A percentile compares a stretch with the other conserved stretches of the same genome.
These are phyloP conservation scores for Aspergillus vadensis DNA, from an alignment of 2,329 filamentous ascomycete genomes.

Conservation along the genomic window DNA sequence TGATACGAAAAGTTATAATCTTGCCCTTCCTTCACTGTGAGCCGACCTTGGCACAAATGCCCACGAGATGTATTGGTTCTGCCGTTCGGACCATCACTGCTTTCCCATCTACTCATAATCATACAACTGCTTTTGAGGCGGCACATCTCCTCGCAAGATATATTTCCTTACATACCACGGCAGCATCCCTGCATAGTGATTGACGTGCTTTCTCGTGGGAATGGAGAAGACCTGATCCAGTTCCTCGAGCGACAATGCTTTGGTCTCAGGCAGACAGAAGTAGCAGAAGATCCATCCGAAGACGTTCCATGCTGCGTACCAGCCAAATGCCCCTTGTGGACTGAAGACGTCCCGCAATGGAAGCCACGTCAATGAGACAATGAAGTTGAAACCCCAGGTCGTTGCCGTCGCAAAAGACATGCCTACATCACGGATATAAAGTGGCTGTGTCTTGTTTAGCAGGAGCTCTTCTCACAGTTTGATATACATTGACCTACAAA, in stretches of 20 bases:
- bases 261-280: conserved; percentile 43
- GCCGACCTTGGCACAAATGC: no score
- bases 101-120: conserved; percentile 22
- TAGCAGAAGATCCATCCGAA: conserved; percentile 44
- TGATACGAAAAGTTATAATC: no score
- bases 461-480: background rate
- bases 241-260: conserved; percentile 43
- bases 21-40: no score
- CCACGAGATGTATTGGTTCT: no score
- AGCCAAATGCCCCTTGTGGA: conserved; percentile 56
- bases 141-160: conserved; percentile 28
- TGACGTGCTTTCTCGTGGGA: conserved; percentile 42
- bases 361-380: conserved; percentile 58
- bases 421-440: conserved; percentile 63
- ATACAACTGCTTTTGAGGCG: conserved; percentile 31
- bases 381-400: conserved; percentile 60
- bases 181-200: conserved; percentile 25
- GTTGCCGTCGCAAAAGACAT: conserved; percentile 67
- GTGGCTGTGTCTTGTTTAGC: conserved; percentile 37
- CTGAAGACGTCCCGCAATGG: conserved; percentile 51
- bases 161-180: conserved; percentile 35
- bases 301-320: conserved; percentile 48
- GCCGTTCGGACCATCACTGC: background rate
- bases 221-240: conserved; percentile 58
- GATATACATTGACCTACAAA: conserved; percentile 39